phyloP scores from a whole-genome alignment of 1,284 basidiomycete species.

The Flammula alnicola region DNA sequence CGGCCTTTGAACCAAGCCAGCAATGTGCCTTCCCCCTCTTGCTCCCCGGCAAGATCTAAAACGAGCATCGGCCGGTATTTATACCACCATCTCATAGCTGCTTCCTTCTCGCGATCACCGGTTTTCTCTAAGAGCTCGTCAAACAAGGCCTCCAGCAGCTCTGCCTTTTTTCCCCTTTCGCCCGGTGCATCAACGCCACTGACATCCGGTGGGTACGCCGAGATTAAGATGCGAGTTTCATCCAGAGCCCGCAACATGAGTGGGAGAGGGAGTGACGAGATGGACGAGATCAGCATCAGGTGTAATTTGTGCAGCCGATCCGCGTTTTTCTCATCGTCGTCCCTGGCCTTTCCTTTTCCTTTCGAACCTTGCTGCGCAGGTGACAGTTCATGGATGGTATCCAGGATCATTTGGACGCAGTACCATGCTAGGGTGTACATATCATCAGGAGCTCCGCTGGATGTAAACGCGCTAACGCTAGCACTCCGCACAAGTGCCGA shows the following conservation, averaged over 20 bases:
- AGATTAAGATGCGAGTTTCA: constrained; percentile 46
- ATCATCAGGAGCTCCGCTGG: constrained; percentile 24
- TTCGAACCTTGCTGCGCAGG: constrained; percentile 12
- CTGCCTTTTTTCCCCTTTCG: constrained; percentile 38
- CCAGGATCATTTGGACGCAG: constrained; percentile 58
- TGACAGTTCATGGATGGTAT: constrained; percentile 39
- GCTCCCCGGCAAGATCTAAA: constrained; percentile 13
- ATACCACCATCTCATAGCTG: constrained; percentile 71
- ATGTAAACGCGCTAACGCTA: constrained; percentile 35
- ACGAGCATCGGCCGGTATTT: constrained; percentile 25
- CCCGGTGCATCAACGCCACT: constrained; percentile 20
- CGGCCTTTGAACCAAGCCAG: constrained; percentile 29
- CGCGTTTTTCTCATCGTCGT: constrained; percentile 16
- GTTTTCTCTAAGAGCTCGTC: constrained; percentile 62
- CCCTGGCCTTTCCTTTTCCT: constrained; percentile 26
- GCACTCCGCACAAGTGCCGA: constrained; percentile 66
- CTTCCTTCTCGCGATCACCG: constrained; percentile 70
- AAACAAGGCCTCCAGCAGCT: constrained; percentile 61
- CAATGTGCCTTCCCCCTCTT: constrained; percentile 9
- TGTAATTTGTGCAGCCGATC: constrained; percentile 56
- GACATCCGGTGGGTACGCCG: constrained; percentile 22
- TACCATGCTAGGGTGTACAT: constrained; percentile 57
- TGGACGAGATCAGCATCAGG: constrained; percentile 60
- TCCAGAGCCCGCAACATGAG: constrained; percentile 59
- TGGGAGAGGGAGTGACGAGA: constrained; percentile 58